Percentiles rank a stretch among this genome's conserved stretches.
phyloP scores from a whole-genome alignment of 768 basidiomycete species.

The Melanogaster broomeanus region DNA sequence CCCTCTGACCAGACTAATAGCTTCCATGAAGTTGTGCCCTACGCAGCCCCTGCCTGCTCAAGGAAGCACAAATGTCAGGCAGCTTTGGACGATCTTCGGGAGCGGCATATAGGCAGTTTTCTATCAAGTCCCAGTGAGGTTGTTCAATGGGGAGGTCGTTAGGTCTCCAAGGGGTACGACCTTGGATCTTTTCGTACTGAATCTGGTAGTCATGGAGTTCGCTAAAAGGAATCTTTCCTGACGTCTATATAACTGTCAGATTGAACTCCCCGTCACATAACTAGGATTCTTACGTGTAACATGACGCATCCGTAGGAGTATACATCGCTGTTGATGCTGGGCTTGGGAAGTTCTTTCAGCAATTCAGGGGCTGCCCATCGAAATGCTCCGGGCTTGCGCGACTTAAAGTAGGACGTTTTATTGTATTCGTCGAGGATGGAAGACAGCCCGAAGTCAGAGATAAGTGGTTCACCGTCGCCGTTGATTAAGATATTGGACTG shows the following conservation, averaged over 20 bases:
- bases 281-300: constrained; percentile 12
- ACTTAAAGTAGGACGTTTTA: constrained; percentile 20
- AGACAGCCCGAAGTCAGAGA: constrained; percentile 45
- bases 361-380: constrained; percentile 21
- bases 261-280: neutral
- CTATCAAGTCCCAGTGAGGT: constrained; percentile 5
- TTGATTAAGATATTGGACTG: constrained; percentile 12
- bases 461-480: neutral
- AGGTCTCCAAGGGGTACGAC: neutral
- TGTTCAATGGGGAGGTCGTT: neutral
- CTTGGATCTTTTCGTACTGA: neutral
- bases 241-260: neutral
- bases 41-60: neutral
- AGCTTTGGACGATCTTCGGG: neutral
- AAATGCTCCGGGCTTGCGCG: constrained; percentile 6
- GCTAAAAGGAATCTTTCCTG: constrained; percentile 6
- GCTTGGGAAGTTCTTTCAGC: neutral
- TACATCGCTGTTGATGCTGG: constrained; percentile 8
- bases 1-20: neutral
- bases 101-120: constrained; percentile 1
- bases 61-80: neutral
- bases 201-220: neutral
- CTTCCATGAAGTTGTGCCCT: neutral
- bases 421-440: constrained; percentile 39
- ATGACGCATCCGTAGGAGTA: constrained; percentile 25